Percentiles rank a stretch among this genome's conserved stretches.
Evolutionary conservation across 2,329 filamentous ascomycete species (phyloP).

Genomic region (Leptoxyphium fumago): DNA sequence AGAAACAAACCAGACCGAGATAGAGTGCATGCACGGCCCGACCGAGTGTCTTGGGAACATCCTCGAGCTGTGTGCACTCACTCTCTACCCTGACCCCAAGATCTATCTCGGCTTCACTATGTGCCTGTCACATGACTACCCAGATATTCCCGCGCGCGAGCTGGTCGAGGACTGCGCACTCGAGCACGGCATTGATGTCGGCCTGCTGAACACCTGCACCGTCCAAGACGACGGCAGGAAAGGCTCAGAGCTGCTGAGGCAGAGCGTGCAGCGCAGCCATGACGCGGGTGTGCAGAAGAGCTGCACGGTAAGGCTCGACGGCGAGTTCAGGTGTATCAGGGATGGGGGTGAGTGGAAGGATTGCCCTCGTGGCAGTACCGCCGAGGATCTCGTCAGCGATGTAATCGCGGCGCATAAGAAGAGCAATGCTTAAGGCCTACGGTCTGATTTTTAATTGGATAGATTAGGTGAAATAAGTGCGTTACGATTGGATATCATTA

Average conservation of each 20-base stretch:
- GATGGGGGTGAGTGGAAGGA: slow-evolving; percentile 68
- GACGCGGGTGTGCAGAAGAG: slow-evolving; percentile 31
- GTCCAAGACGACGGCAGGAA: slow-evolving; percentile 59
- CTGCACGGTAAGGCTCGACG: slow-evolving; percentile 48
- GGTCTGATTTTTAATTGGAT: too few species aligned
- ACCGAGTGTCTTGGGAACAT: slow-evolving; percentile 89
- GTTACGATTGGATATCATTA: too few species aligned
- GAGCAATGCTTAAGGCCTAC: too few species aligned
- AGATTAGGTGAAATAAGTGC: too few species aligned
- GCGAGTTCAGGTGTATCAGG: slow-evolving; percentile 69
- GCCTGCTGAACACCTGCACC: slow-evolving; percentile 67
- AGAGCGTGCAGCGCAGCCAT: slow-evolving; percentile 50
- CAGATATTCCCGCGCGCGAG: slow-evolving; percentile 59
- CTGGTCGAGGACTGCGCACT: slow-evolving; percentile 77
- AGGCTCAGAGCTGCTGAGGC: slow-evolving; percentile 51
- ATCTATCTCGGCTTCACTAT: slow-evolving; percentile 85
- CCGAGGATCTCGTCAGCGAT: slow-evolving; percentile 61
- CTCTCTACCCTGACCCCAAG: slow-evolving; percentile 72
- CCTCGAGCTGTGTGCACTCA: slow-evolving; percentile 76
- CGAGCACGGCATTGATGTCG: slow-evolving; percentile 78
- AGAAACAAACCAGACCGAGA: slow-evolving; percentile 37
- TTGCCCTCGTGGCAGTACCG: slow-evolving; percentile 52
- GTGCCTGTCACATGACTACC: slow-evolving; percentile 67
- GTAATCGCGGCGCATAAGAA: slow-evolving; percentile 27
- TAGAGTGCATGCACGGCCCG: slow-evolving; percentile 79